phyloP scores from a whole-genome alignment of 177 flowering plant genomes.

The Vitis hybrid region DNA sequence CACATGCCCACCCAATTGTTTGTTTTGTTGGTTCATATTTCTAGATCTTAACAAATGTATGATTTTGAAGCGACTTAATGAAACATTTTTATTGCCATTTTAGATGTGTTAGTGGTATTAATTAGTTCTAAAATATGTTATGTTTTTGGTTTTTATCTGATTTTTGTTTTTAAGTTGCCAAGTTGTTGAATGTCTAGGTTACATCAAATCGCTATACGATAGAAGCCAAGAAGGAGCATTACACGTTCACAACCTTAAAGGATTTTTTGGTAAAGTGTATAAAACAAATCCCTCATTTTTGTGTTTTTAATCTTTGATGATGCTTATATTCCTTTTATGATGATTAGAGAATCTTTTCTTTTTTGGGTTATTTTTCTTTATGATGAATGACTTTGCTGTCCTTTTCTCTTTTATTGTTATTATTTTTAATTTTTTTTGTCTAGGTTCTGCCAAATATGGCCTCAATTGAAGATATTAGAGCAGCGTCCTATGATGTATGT shows the following conservation, averaged over 20 bases:
- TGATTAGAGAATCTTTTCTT: not conserved
- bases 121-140: not conserved
- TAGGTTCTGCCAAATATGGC: slow-evolving; percentile 98
- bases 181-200: slow-evolving; percentile 47
- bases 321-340: not conserved
- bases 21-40: not conserved
- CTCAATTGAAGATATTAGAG: slow-evolving; percentile 72
- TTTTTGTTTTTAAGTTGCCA: slow-evolving; percentile 6
- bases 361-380: not conserved
- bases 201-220: slow-evolving; percentile 84
- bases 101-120: not conserved
- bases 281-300: not conserved
- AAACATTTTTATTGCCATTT: too few species aligned
- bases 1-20: not conserved
- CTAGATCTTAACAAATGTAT: too few species aligned
- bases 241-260: slow-evolving; percentile 69
- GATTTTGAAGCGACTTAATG: too few species aligned
- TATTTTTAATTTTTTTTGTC: not conserved
- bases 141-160: not conserved
- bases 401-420: slow-evolving; percentile 2
- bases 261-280: slow-evolving; percentile 68
- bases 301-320: not conserved
- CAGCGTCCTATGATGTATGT: slow-evolving; percentile 81
- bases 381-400: not conserved
- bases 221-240: slow-evolving; percentile 82